These are phyloP conservation scores for Fonsecaea nubica DNA, from an alignment of 2,329 filamentous ascomycete genomes.

Conservation along the genomic window DNA sequence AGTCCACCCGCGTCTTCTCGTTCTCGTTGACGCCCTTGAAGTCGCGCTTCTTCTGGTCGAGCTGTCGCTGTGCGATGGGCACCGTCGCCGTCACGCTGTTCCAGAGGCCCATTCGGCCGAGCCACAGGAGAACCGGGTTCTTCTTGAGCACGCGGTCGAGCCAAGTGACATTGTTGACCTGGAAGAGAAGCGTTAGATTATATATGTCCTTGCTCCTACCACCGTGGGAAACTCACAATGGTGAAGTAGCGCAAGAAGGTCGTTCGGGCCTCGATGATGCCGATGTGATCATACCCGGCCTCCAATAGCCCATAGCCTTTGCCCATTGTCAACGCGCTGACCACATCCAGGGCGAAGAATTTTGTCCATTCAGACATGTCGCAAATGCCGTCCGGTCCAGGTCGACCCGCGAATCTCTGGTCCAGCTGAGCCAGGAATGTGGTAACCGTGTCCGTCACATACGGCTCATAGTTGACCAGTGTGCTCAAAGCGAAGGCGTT, in stretches of 20 bases:
- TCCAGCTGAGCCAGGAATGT: slow-evolving; percentile 36
- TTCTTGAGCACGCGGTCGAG: slow-evolving; percentile 44
- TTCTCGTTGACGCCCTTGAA: slow-evolving; percentile 13
- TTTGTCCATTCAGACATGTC: slow-evolving; percentile 45
- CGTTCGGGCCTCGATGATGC: slow-evolving; percentile 41
- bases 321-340: slow-evolving; percentile 46
- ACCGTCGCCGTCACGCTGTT: slow-evolving; percentile 26
- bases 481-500: slow-evolving; percentile 36
- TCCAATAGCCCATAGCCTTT: slow-evolving; percentile 45
- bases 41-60: slow-evolving; percentile 55
- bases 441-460: slow-evolving; percentile 22
- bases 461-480: slow-evolving; percentile 39
- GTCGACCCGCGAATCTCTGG: slow-evolving; percentile 25
- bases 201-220: neutral
- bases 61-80: slow-evolving; percentile 71
- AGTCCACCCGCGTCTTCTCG: slow-evolving; percentile 15
- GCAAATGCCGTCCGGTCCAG: slow-evolving; percentile 31
- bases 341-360: slow-evolving; percentile 47
- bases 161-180: slow-evolving; percentile 45
- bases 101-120: slow-evolving; percentile 21
- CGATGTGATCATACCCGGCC: slow-evolving; percentile 43
- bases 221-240: slow-evolving; percentile 11
- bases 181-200: neutral
- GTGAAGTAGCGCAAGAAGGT: slow-evolving; percentile 41
- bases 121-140: slow-evolving; percentile 48